A percentile compares a stretch with the other conserved stretches of the same genome.
These are phyloP conservation scores for Sphagnum magellanicum DNA, from an alignment of 228 moss, liverwort and hornwort species.

Conservation along the genomic window DNA sequence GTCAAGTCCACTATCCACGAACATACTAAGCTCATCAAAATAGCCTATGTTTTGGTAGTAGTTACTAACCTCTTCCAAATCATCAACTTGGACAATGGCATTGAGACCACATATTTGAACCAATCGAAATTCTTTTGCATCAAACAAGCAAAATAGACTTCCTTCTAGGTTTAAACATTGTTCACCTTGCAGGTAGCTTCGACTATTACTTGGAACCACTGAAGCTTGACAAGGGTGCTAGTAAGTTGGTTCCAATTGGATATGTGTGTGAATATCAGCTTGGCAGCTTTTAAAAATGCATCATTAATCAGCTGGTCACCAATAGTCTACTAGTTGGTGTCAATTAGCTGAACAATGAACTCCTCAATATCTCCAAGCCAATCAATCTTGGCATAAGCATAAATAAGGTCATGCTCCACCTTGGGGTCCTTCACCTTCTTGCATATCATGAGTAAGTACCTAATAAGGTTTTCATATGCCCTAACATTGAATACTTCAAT, in stretches of 20 bases:
- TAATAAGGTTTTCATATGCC: conserved; percentile 88
- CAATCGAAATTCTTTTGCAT: conserved; percentile 95
- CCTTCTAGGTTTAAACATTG: conserved; percentile 92
- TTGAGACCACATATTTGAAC: conserved; percentile 97
- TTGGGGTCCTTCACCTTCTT: conserved; percentile 96
- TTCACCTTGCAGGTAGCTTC: conserved; percentile 98
- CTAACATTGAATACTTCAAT: conserved; percentile 85
- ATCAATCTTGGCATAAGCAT: conserved; percentile 91
- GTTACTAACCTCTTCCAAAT: conserved; percentile 93
- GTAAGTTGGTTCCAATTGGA: conserved; percentile 95
- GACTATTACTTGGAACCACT: conserved; percentile 88
- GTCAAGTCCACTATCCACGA: conserved; percentile 94
- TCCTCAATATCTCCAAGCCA: conserved; percentile 94
- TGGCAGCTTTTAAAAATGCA: conserved; percentile 82
- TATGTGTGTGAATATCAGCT: conserved; percentile 96
- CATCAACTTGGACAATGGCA: conserved; percentile 98
- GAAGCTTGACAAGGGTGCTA: conserved; percentile 89
- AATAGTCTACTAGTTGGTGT: conserved; percentile 84
- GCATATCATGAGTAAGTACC: conserved; percentile 90
- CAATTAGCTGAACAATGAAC: conserved; percentile 87
- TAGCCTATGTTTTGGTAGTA: conserved; percentile 91
- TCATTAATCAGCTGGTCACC: conserved; percentile 93
- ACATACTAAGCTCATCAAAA: conserved; percentile 85
- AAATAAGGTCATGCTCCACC: conserved; percentile 94
- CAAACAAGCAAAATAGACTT: conserved; percentile 97